phyloP scores from a whole-genome alignment of 2,329 filamentous ascomycete genomes.

The Hirsutella rhossiliensis region DNA sequence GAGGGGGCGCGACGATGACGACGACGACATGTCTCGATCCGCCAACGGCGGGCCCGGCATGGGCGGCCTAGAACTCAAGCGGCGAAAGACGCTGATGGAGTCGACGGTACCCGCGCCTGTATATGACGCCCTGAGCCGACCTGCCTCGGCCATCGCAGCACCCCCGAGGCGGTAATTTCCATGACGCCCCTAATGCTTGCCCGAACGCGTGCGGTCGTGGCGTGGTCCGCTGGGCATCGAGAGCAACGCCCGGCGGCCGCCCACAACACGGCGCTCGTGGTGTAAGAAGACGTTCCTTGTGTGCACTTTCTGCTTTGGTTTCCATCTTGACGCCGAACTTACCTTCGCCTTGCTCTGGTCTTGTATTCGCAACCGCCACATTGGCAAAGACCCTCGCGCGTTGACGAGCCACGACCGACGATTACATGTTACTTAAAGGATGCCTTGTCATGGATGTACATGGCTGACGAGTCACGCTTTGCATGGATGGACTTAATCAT shows the following conservation, averaged over 20 bases:
- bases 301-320: slow-evolving; percentile 4
- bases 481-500: slow-evolving; percentile 25
- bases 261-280: slow-evolving; percentile 3
- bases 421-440: slow-evolving; percentile 20
- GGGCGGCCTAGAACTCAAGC: slow-evolving; percentile 54
- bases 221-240: background rate
- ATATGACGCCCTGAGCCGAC: slow-evolving; percentile 37
- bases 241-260: slow-evolving; percentile 1
- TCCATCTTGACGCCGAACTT: slow-evolving; percentile 8
- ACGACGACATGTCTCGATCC: slow-evolving; percentile 47
- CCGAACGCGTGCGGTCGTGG: background rate
- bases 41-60: slow-evolving; percentile 34
- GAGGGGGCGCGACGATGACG: slow-evolving; percentile 44
- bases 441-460: slow-evolving; percentile 25
- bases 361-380: slow-evolving; percentile 17
- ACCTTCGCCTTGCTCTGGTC: slow-evolving; percentile 10
- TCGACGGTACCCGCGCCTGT: slow-evolving; percentile 35
- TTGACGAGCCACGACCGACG: slow-evolving; percentile 25
- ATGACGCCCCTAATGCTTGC: background rate
- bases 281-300: slow-evolving; percentile 6
- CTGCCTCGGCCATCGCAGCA: slow-evolving; percentile 31
- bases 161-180: slow-evolving; percentile 23
- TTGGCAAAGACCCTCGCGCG: slow-evolving; percentile 12
- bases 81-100: slow-evolving; percentile 66
- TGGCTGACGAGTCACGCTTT: slow-evolving; percentile 32